Conservation (phyloP, 2,329 filamentous ascomycete genomes). For the Colletotrichum euphorbiae region DNA sequence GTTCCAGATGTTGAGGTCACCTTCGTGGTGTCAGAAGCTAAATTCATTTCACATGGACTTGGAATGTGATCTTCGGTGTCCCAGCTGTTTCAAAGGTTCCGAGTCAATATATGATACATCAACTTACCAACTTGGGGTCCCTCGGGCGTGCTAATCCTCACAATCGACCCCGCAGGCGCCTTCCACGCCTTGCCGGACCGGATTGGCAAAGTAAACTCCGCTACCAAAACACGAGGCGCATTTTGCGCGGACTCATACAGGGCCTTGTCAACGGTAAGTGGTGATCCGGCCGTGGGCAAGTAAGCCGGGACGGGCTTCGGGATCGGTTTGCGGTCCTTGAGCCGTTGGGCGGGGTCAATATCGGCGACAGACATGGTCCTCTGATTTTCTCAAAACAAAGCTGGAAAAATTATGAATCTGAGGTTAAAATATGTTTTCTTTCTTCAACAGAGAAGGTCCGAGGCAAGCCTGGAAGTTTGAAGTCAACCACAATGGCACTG, state of each 20-base stretch:
- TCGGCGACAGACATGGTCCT: constrained; percentile 19
- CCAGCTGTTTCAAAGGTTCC: background rate
- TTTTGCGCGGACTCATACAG: constrained; percentile 72
- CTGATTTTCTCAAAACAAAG: background rate
- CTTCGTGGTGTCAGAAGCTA: constrained; percentile 46
- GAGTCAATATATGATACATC: no score
- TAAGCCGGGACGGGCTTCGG: constrained; percentile 63
- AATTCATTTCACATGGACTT: no score
- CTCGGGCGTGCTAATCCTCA: constrained; percentile 79
- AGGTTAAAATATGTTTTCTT: no score
- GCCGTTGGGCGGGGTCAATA: constrained; percentile 46
- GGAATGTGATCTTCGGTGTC: no score
- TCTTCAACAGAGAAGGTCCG: no score
- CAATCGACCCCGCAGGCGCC: constrained; percentile 74
- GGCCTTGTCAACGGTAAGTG: constrained; percentile 56
- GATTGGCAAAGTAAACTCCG: constrained; percentile 75
- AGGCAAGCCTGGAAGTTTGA: no score
- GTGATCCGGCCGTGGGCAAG: constrained; percentile 56
- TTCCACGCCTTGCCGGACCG: constrained; percentile 80
- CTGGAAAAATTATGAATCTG: no score
- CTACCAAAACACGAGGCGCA: constrained; percentile 54
- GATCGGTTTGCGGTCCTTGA: constrained; percentile 56
- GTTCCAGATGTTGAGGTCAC: constrained; percentile 87
- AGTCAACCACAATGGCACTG: background rate
- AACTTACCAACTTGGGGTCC: constrained; percentile 77